Conservation (phyloP, 495 filamentous ascomycete genomes). For the Pseudomonodictys pantanalensis region DNA sequence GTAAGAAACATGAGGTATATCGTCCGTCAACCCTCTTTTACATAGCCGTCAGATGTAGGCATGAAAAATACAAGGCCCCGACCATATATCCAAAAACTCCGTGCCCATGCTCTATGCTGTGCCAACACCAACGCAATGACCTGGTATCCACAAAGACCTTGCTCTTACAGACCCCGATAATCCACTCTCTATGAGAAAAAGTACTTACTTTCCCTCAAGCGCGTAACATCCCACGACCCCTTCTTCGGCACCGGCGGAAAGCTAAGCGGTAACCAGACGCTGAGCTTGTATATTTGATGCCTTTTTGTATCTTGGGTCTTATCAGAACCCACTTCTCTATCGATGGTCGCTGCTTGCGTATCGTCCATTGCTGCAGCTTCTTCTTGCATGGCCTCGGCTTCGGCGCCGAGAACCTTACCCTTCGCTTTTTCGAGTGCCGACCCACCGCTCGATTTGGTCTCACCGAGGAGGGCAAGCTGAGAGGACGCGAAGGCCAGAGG, state of each 20-base stretch:
- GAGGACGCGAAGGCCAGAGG: constrained; percentile 15
- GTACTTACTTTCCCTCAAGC: constrained; percentile 45
- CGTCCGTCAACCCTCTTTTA: too few species aligned
- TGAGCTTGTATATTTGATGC: constrained; percentile 15
- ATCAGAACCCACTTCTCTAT: constrained; percentile 1
- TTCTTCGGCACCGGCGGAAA: constrained; percentile 57
- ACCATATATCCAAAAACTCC: too few species aligned
- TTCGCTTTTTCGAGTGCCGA: background rate
- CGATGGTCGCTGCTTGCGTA: background rate
- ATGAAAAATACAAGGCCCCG: too few species aligned
- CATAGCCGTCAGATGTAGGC: too few species aligned
- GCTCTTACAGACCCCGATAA: background rate
- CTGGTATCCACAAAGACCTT: too few species aligned
- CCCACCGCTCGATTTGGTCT: background rate
- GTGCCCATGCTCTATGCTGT: too few species aligned
- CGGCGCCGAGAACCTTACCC: constrained; percentile 12
- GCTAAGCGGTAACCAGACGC: constrained; percentile 73
- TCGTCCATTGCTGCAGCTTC: background rate
- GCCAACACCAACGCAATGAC: too few species aligned
- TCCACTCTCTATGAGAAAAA: constrained; percentile 47
- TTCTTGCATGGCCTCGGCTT: constrained; percentile 1
- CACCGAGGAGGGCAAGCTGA: constrained; percentile 12
- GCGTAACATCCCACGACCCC: constrained; percentile 47
- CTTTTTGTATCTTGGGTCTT: constrained; percentile 7
- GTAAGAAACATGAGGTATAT: too few species aligned